Evolutionary conservation across 2,329 filamentous ascomycete genomes (phyloP).

Genomic region (Cercospora beticola): DNA sequence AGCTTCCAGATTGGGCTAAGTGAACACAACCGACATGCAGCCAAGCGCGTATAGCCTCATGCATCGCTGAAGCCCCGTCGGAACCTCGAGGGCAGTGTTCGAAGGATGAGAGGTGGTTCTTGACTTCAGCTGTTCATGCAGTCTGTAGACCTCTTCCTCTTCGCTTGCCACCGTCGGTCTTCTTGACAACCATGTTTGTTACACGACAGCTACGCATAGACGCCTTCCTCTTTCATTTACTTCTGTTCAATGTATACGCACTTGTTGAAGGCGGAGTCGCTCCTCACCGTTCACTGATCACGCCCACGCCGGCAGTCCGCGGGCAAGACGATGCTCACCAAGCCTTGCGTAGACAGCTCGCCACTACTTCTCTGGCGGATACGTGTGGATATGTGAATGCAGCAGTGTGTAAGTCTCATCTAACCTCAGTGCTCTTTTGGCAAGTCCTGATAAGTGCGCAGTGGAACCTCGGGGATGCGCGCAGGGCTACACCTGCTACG

Average conservation of each 20-base stretch:
- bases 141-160: not conserved
- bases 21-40: constrained; percentile 3
- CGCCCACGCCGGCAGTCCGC: not conserved
- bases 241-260: not conserved
- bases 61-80: not conserved
- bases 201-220: not conserved
- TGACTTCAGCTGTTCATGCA: not conserved
- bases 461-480: not conserved
- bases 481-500: constrained; percentile 4
- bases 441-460: not conserved
- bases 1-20: not conserved
- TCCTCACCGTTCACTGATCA: not conserved
- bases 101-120: not conserved
- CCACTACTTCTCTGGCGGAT: not conserved
- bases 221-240: not conserved
- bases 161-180: not conserved
- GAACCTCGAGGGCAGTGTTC: not conserved
- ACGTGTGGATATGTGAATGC: constrained; percentile 6
- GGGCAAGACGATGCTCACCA: not conserved
- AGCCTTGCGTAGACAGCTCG: not conserved
- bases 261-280: not conserved
- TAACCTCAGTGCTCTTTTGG: not conserved
- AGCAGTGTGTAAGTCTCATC: not conserved
- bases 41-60: not conserved
- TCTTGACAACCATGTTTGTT: not conserved